Percentiles rank a stretch among this genome's conserved stretches.
These are phyloP conservation scores for Calocybe indica DNA, from an alignment of 768 basidiomycete genomes.

Conservation along the genomic window DNA sequence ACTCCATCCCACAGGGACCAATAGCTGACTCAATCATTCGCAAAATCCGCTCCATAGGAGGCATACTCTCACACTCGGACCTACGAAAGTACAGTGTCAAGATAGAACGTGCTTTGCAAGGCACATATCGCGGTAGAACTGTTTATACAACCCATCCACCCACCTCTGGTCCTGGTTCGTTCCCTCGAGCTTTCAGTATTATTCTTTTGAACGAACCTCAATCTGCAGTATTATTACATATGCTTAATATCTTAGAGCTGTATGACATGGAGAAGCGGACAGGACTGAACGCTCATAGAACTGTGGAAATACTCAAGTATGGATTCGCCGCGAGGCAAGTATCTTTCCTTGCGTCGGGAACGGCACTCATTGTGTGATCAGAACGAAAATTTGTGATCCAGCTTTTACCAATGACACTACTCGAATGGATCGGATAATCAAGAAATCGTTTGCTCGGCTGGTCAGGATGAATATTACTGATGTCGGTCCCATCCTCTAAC, in stretches of 20 bases:
- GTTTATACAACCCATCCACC: conserved; percentile 86
- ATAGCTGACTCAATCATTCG: conserved; percentile 76
- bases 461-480: conserved; percentile 75
- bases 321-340: conserved; percentile 45
- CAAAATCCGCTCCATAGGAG: conserved; percentile 68
- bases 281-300: conserved; percentile 67
- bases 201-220: neutral
- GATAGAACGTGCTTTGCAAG: conserved; percentile 67
- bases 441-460: conserved; percentile 57
- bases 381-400: conserved; percentile 82
- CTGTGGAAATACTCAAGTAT: conserved; percentile 83
- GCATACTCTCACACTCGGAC: conserved; percentile 75
- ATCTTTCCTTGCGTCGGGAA: neutral
- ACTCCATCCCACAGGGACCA: conserved; percentile 43
- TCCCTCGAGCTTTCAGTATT: neutral
- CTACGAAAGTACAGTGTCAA: conserved; percentile 63
- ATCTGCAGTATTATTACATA: conserved; percentile 65
- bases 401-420: conserved; percentile 50
- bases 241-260: conserved; percentile 87
- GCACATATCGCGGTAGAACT: conserved; percentile 70
- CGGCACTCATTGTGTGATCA: conserved; percentile 16
- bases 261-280: conserved; percentile 51
- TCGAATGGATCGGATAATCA: conserved; percentile 59
- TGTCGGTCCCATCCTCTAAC: conserved; percentile 36
- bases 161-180: conserved; percentile 67